Percentiles rank a stretch among this genome's conserved stretches.
Conservation (phyloP, 2,329 filamentous ascomycete genomes). For the Zymoseptoria tritici region DNA sequence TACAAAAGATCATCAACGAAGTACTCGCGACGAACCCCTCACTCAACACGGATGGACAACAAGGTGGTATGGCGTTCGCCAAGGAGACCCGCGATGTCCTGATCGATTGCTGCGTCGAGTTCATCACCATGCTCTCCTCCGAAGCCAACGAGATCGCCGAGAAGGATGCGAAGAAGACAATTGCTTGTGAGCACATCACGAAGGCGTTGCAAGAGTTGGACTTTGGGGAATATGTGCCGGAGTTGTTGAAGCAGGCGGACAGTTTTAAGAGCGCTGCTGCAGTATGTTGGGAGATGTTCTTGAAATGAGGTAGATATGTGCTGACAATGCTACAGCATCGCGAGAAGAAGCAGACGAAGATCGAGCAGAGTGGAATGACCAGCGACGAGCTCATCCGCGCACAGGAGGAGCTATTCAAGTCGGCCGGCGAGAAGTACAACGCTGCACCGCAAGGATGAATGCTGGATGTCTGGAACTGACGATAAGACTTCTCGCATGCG, state of each 20-base stretch:
- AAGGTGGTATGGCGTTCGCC: slow-evolving; percentile 67
- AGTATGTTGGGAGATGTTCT: slow-evolving; percentile 46
- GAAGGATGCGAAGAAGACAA: slow-evolving; percentile 98
- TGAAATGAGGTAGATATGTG: slow-evolving; percentile 4
- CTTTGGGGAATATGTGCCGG: slow-evolving; percentile 84
- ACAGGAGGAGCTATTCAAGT: slow-evolving; percentile 86
- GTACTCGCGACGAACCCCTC: slow-evolving; percentile 69
- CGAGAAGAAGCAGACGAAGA: slow-evolving; percentile 95
- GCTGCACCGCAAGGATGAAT: slow-evolving; percentile 9
- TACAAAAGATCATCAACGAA: slow-evolving; percentile 83
- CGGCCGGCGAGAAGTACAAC: slow-evolving; percentile 66
- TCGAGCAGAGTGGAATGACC: slow-evolving; percentile 86
- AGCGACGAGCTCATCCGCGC: slow-evolving; percentile 82
- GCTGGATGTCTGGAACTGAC: not conserved
- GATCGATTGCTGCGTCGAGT: slow-evolving; percentile 98
- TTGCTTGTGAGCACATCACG: slow-evolving; percentile 95
- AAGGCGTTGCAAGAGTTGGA: slow-evolving; percentile 88
- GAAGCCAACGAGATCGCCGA: slow-evolving; percentile 99
- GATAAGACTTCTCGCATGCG: not conserved
- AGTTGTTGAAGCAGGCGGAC: slow-evolving; percentile 76
- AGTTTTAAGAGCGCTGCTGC: slow-evolving; percentile 92
- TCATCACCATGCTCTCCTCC: slow-evolving; percentile 96
- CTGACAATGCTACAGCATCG: slow-evolving; percentile 54
- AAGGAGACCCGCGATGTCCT: slow-evolving; percentile 92
- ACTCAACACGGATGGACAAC: slow-evolving; percentile 8